A percentile compares a stretch with the other conserved stretches of the same genome.
phyloP scores from a whole-genome alignment of 2,329 filamentous ascomycete genomes.

The Aureobasidium leucospermi region DNA sequence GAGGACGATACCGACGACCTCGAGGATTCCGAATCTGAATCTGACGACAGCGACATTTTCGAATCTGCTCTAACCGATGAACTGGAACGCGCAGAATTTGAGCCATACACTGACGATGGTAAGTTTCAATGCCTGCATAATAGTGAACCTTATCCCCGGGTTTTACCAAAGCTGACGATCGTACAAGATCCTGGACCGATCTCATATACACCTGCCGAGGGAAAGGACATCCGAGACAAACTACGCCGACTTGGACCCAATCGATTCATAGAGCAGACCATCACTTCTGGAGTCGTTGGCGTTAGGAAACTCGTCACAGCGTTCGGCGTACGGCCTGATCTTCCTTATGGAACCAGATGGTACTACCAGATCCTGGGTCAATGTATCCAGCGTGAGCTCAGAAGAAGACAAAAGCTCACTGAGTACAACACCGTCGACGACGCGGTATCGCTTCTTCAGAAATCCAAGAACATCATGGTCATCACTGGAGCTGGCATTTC shows the following conservation, averaged over 20 bases:
- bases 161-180: background rate
- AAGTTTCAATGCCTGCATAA: background rate
- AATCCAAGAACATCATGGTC: slow-evolving; percentile 78
- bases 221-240: slow-evolving; percentile 26
- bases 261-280: slow-evolving; percentile 65
- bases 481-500: slow-evolving; percentile 95
- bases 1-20: background rate
- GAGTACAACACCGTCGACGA: slow-evolving; percentile 83
- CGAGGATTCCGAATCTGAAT: background rate
- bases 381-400: slow-evolving; percentile 72
- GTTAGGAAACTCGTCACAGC: slow-evolving; percentile 80
- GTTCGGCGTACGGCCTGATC: slow-evolving; percentile 71
- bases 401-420: slow-evolving; percentile 69
- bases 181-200: slow-evolving; percentile 8
- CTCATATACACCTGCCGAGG: slow-evolving; percentile 15
- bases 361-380: slow-evolving; percentile 62
- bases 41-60: background rate
- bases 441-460: slow-evolving; percentile 67
- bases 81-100: slow-evolving; percentile 15
- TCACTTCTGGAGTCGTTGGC: slow-evolving; percentile 61
- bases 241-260: slow-evolving; percentile 70
- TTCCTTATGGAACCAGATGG: slow-evolving; percentile 64
- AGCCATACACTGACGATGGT: slow-evolving; percentile 15
- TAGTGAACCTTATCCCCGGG: background rate
- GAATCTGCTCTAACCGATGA: slow-evolving; percentile 12